Percentiles rank a stretch among this genome's conserved stretches.
Conservation (phyloP, 306 rosid species). For the Corylus avellana region DNA sequence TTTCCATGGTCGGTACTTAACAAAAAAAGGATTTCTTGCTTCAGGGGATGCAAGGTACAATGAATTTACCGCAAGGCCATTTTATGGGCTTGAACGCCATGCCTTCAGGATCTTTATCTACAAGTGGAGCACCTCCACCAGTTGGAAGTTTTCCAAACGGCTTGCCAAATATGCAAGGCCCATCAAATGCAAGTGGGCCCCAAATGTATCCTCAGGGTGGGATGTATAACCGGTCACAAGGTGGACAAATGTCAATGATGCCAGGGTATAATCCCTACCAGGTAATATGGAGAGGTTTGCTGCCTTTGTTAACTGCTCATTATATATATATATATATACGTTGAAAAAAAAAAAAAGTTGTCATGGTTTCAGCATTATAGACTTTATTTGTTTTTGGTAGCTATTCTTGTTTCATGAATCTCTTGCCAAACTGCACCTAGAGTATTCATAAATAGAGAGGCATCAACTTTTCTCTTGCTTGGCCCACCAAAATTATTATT, state of each 20-base stretch:
- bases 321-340: background rate
- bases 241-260: conserved; percentile 91
- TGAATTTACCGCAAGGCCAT: conserved; percentile 85
- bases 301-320: conserved; percentile 22
- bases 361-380: background rate
- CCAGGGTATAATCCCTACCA: conserved; percentile 95
- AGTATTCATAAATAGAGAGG: background rate
- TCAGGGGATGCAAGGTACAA: conserved; percentile 89
- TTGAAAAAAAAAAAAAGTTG: background rate
- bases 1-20: background rate
- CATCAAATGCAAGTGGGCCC: conserved; percentile 56
- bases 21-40: conserved; percentile 1
- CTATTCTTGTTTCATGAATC: background rate
- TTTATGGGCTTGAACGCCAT: conserved; percentile 89
- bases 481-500: background rate
- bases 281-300: conserved; percentile 40
- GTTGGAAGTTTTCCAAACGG: conserved; percentile 67
- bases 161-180: conserved; percentile 85
- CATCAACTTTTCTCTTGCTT: background rate
- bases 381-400: background rate
- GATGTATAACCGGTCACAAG: conserved; percentile 71
- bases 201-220: conserved; percentile 81
- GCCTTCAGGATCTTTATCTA: conserved; percentile 79
- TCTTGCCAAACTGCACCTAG: background rate
- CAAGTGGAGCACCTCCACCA: conserved; percentile 64